These are phyloP conservation scores for Pestalotiopsis sp. DNA, from an alignment of 2,329 filamentous ascomycete genomes.

Conservation along the genomic window DNA sequence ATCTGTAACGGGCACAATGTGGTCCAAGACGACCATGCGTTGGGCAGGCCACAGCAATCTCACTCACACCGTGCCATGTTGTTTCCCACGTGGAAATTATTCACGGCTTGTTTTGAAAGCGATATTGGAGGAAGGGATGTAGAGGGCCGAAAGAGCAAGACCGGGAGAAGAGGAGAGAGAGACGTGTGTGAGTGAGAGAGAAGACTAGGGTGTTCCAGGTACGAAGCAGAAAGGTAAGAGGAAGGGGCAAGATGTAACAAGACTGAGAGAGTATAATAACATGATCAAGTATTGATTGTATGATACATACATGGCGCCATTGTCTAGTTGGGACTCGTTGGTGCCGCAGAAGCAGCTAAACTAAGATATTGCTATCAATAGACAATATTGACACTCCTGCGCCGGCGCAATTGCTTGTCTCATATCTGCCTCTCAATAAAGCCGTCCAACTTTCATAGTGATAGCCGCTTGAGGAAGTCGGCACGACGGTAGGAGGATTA, in stretches of 20 bases:
- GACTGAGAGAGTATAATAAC: not conserved
- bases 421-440: too few relatives aligned
- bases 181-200: not conserved
- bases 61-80: slow-evolving; percentile 6
- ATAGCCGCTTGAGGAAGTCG: not conserved
- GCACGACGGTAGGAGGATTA: not conserved
- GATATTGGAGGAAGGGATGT: not conserved
- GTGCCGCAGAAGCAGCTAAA: not conserved
- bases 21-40: not conserved
- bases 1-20: not conserved
- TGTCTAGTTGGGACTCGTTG: not conserved
- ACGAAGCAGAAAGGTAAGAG: not conserved
- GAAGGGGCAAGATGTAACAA: not conserved
- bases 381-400: not conserved
- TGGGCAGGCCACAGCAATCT: not conserved
- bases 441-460: not conserved
- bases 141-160: not conserved
- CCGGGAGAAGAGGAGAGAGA: not conserved
- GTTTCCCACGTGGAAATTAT: not conserved
- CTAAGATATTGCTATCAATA: not conserved
- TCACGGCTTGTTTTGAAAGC: not conserved
- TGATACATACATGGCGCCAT: not conserved
- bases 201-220: not conserved
- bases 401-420: not conserved
- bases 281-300: not conserved